These are phyloP conservation scores for Sambucus nigra DNA, from an alignment of 129 eudicot species.

Conservation along the genomic window DNA sequence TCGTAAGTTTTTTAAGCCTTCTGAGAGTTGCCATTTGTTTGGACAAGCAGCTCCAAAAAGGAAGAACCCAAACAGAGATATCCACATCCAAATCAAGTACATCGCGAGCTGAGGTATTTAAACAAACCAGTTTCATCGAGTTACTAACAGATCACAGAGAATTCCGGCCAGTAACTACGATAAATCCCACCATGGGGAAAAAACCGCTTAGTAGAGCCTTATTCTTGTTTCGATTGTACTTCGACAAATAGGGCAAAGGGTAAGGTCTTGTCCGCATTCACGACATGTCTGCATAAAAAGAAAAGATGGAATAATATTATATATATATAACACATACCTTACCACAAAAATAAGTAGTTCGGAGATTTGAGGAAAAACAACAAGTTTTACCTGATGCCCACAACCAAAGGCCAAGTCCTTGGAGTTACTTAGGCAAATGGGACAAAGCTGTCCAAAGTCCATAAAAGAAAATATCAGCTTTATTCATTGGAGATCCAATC, in stretches of 20 bases:
- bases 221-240: constrained; percentile 65
- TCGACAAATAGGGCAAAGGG: constrained; percentile 80
- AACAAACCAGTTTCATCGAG: no score
- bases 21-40: no score
- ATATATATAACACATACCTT: background rate
- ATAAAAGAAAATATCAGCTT: constrained; percentile 1
- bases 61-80: no score
- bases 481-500: background rate
- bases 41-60: no score
- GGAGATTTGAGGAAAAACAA: background rate
- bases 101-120: background rate
- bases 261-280: constrained; percentile 69
- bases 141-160: background rate
- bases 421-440: constrained; percentile 69
- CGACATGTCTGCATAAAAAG: constrained; percentile 61
- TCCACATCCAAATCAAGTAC: no score
- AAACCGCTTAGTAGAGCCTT: constrained; percentile 53
- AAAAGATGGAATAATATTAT: constrained; percentile 2
- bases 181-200: background rate
- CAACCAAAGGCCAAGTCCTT: constrained; percentile 98
- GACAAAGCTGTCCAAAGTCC: constrained; percentile 52
- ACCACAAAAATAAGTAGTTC: background rate
- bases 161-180: constrained; percentile 1
- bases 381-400: constrained; percentile 84
- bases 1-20: no score